Percentiles rank a stretch among this genome's conserved stretches.
phyloP scores from a whole-genome alignment of 345 rosid genomes.

The Rubroshorea leprosula region DNA sequence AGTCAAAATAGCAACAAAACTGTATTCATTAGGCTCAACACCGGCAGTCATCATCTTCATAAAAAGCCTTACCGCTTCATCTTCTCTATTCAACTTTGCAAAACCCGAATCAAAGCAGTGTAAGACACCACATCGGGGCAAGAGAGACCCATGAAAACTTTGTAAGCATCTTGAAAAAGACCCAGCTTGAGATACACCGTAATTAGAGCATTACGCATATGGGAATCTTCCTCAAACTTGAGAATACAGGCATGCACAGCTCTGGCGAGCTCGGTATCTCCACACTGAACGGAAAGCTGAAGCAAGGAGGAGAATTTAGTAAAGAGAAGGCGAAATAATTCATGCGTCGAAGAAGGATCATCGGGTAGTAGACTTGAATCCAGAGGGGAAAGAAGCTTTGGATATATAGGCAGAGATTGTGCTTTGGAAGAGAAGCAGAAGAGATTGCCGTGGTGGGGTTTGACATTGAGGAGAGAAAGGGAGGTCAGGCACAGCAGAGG shows the following conservation, averaged over 20 bases:
- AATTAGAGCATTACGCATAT: constrained; percentile 48
- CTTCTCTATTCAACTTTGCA: constrained; percentile 43
- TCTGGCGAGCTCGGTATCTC: constrained; percentile 41
- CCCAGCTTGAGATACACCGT: constrained; percentile 64
- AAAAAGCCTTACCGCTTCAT: constrained; percentile 51
- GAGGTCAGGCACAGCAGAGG: constrained; percentile 12
- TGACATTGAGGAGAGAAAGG: constrained; percentile 15
- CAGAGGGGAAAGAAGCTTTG: constrained; percentile 17
- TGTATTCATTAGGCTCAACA: constrained; percentile 43
- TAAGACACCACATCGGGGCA: constrained; percentile 67
- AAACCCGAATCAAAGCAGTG: constrained; percentile 60
- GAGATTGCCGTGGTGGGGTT: constrained; percentile 15
- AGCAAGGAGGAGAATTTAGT: constrained; percentile 37
- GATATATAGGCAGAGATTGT: constrained; percentile 15
- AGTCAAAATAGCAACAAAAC: constrained; percentile 50
- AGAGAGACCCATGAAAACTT: constrained; percentile 40
- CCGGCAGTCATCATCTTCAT: constrained; percentile 47
- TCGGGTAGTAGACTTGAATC: constrained; percentile 9
- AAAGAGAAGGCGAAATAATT: constrained; percentile 12
- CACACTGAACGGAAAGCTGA: constrained; percentile 41
- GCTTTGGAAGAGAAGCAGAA: constrained; percentile 17
- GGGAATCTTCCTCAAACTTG: constrained; percentile 42
- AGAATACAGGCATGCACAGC: constrained; percentile 57
- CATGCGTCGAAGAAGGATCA: constrained; percentile 10
- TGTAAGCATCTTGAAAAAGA: constrained; percentile 38